These are phyloP conservation scores for Trypanosoma avium DNA, from an alignment of 208 protist species.

Conservation along the genomic window DNA sequence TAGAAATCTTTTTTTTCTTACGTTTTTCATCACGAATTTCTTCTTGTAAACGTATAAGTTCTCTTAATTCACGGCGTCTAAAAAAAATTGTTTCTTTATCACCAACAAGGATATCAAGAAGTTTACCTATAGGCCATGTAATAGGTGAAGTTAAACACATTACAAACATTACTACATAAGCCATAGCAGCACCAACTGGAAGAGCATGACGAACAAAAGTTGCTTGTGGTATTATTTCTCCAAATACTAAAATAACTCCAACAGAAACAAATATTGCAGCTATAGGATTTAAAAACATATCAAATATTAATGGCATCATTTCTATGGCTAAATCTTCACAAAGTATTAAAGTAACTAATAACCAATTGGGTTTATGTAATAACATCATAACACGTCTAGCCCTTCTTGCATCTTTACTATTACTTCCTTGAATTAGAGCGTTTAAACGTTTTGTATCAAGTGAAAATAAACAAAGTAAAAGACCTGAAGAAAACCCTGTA, in stretches of 20 bases:
- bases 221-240: constrained; percentile 76
- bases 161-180: constrained; percentile 46
- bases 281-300: constrained; percentile 50
- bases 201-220: constrained; percentile 66
- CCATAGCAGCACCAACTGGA: constrained; percentile 44
- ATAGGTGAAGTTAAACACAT: constrained; percentile 64
- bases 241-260: constrained; percentile 59
- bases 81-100: constrained; percentile 66
- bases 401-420: constrained; percentile 32
- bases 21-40: constrained; percentile 33
- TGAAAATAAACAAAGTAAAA: constrained; percentile 69
- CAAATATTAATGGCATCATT: constrained; percentile 71
- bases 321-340: constrained; percentile 64
- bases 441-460: constrained; percentile 49
- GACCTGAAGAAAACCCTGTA: constrained; percentile 45
- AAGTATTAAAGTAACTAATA: constrained; percentile 63
- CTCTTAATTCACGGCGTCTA: constrained; percentile 50
- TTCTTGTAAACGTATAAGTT: constrained; percentile 62
- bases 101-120: constrained; percentile 62
- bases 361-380: constrained; percentile 60
- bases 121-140: constrained; percentile 61
- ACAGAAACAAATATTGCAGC: constrained; percentile 53
- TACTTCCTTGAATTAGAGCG: constrained; percentile 27
- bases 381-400: constrained; percentile 53
- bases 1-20: constrained; percentile 15